phyloP scores from a whole-genome alignment of 1,139 yeast species.

The Blastobotrys niveus region DNA sequence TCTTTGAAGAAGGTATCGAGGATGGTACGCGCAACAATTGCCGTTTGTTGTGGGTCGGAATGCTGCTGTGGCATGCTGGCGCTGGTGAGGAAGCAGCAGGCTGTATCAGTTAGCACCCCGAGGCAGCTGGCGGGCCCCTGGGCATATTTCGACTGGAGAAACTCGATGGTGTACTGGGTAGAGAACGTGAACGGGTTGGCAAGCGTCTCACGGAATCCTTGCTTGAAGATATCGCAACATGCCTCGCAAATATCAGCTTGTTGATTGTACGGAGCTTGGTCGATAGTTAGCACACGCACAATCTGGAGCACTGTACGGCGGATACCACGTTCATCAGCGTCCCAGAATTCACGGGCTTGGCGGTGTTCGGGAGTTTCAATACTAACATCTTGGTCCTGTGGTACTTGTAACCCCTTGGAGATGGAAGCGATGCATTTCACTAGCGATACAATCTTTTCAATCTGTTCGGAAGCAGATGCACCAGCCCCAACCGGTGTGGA shows the following conservation, averaged over 20 bases:
- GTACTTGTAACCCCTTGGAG: conserved; percentile 53
- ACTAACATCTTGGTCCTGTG: conserved; percentile 32
- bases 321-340: conserved; percentile 40
- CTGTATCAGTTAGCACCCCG: conserved; percentile 29
- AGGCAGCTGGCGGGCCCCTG: conserved; percentile 24
- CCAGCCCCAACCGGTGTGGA: conserved; percentile 1
- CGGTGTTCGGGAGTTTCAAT: conserved; percentile 14
- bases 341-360: conserved; percentile 29
- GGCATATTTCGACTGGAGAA: conserved; percentile 40
- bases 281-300: conserved; percentile 42
- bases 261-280: conserved; percentile 34
- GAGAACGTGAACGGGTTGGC: conserved; percentile 59
- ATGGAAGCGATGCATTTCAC: conserved; percentile 58
- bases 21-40: conserved; percentile 16
- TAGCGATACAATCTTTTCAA: conserved; percentile 39
- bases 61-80: background rate
- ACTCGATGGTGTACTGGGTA: conserved; percentile 41
- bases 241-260: conserved; percentile 48
- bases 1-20: conserved; percentile 21
- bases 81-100: conserved; percentile 29
- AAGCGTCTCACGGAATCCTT: conserved; percentile 65
- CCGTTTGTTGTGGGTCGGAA: background rate
- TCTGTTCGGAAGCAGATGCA: conserved; percentile 10
- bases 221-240: conserved; percentile 51
- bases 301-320: conserved; percentile 40